These are phyloP conservation scores for Mycena indigotica DNA, from an alignment of 768 basidiomycete species.

Conservation along the genomic window DNA sequence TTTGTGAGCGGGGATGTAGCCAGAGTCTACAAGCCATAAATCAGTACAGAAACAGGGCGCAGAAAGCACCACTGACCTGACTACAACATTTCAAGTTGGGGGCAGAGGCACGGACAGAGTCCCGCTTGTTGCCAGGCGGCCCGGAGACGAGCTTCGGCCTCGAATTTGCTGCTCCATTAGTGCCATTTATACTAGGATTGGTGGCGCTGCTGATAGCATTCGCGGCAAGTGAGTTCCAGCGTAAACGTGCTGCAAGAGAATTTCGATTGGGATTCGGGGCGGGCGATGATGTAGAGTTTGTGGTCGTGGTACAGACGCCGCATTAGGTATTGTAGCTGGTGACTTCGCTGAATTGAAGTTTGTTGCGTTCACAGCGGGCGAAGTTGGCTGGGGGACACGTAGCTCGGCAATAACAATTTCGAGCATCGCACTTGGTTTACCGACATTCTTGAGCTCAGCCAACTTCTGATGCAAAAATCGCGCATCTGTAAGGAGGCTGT, in stretches of 20 bases:
- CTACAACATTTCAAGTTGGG: no score
- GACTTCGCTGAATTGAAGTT: conserved; percentile 12
- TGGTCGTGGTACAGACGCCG: conserved; percentile 15
- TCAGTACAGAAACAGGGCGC: no score
- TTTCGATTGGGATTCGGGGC: conserved; percentile 47
- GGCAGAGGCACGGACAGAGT: no score
- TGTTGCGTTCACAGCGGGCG: conserved; percentile 22
- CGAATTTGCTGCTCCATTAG: no score
- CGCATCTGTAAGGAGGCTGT: conserved; percentile 79
- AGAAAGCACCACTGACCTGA: no score
- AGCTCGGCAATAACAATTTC: conserved; percentile 88
- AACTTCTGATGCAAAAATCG: conserved; percentile 77
- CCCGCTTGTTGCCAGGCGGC: no score
- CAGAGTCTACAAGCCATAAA: no score
- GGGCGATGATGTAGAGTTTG: conserved; percentile 35
- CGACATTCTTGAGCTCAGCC: conserved; percentile 71
- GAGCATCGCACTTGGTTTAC: conserved; percentile 73
- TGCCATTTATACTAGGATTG: conserved; percentile 20
- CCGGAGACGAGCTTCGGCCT: no score
- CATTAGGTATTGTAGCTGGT: background rate
- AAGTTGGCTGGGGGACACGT: conserved; percentile 44
- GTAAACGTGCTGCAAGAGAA: conserved; percentile 37
- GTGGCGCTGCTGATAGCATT: conserved; percentile 7
- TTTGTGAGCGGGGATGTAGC: no score
- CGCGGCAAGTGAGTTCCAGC: conserved; percentile 22